phyloP scores from a whole-genome alignment of 805 yeast genomes.

The Ogataea pignaliae region DNA sequence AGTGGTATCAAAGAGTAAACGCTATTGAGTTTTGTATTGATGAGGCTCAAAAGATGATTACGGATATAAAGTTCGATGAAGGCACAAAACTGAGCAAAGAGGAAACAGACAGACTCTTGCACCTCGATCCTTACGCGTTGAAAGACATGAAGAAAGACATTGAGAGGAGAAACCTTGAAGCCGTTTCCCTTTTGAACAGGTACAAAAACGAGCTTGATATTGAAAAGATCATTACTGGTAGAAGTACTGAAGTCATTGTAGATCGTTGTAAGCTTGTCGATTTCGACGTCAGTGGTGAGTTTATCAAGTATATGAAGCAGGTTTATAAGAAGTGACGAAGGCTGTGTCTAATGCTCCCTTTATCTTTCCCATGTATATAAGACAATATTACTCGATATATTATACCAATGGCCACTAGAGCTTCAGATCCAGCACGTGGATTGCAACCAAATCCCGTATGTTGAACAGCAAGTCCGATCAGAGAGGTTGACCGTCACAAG shows the following conservation, averaged over 20 bases:
- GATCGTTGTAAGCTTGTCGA: slow-evolving; percentile 30
- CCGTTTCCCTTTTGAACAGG: slow-evolving; percentile 31
- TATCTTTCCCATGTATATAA: too few species aligned
- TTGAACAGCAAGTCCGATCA: too few species aligned
- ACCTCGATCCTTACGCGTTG: slow-evolving; percentile 49
- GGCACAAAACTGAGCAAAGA: slow-evolving; percentile 13
- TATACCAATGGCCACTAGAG: too few species aligned
- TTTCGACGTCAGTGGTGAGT: slow-evolving; percentile 13
- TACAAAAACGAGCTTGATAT: slow-evolving; percentile 36
- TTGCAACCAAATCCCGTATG: too few species aligned
- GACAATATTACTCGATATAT: too few species aligned
- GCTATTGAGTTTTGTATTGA: slow-evolving; percentile 39
- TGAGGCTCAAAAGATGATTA: slow-evolving; percentile 28
- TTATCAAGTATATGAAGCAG: slow-evolving; percentile 8
- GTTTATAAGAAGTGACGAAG: neutral
- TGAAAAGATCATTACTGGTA: slow-evolving; percentile 36
- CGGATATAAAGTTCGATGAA: slow-evolving; percentile 26
- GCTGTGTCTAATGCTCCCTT: neutral
- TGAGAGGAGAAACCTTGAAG: slow-evolving; percentile 25
- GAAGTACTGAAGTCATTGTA: slow-evolving; percentile 30
- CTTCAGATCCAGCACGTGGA: too few species aligned
- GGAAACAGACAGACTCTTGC: slow-evolving; percentile 21
- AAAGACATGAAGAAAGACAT: slow-evolving; percentile 32
- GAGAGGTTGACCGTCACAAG: too few species aligned
- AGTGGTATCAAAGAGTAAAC: slow-evolving; percentile 40